Evolutionary conservation across 257 asterid species (phyloP).

Genomic region (Capsicum rhomboideum): DNA sequence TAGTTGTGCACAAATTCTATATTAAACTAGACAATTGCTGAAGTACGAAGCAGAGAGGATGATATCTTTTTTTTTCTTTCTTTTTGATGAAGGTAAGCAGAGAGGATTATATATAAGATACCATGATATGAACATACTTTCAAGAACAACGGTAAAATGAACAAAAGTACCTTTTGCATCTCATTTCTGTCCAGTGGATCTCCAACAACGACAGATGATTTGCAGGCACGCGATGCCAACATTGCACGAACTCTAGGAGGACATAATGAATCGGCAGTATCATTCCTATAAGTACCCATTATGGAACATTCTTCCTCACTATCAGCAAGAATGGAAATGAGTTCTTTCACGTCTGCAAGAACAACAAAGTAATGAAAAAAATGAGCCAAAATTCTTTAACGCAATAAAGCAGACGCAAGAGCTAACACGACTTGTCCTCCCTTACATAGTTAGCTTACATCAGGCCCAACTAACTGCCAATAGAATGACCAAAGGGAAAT

Average conservation of each 20-base stretch:
- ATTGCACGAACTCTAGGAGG: conserved; percentile 86
- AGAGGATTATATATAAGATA: not conserved
- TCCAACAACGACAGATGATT: conserved; percentile 85
- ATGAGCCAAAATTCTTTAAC: not conserved
- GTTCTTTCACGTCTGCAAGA: conserved; percentile 68
- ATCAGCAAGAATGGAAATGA: conserved; percentile 67
- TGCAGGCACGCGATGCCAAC: conserved; percentile 98
- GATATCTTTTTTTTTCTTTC: not conserved
- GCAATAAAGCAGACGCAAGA: not conserved
- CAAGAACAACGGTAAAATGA: not conserved
- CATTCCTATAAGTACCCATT: conserved; percentile 60
- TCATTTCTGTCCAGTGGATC: conserved; percentile 83
- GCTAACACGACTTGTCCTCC: not conserved
- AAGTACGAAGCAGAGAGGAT: not conserved
- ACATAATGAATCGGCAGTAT: conserved; percentile 74
- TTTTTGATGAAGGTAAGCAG: not conserved
- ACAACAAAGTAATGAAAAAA: not conserved
- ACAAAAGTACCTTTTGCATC: conserved; percentile 66
- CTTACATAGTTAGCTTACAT: not conserved
- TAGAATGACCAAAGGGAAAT: not conserved
- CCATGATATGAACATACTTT: not conserved
- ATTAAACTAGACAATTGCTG: not conserved
- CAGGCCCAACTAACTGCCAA: not conserved
- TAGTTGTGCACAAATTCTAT: not conserved
- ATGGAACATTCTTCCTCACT: conserved; percentile 78